Base-by-base conservation (phyloP, 371 early-diverging fungal genomes). In the Circinella umbellata region DNA sequence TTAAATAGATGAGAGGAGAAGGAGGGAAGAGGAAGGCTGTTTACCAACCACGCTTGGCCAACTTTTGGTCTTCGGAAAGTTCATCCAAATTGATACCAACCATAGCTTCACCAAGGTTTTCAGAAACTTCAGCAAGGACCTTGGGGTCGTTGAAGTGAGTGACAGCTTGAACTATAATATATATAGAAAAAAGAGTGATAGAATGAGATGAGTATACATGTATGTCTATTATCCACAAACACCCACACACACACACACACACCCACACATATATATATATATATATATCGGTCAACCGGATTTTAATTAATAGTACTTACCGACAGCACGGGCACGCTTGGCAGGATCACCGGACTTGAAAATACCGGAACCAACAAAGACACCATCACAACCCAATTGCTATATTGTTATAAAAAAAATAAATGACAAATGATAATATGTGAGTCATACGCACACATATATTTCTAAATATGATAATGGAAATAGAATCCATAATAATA, bases 381-480 rank as follows among this genome's bases (percentile, higher is more conserved):
- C 97, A 85, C 99, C 99, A 83, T 98, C 99, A 84, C 96, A 94
- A 71, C 99, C 99, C 70, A 97, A 88, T 84, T 95, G 95, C 84
- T 84, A 74, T 64, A 61, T 66, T 55, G 63, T 63, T 15, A 17
- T 13, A 15, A 15, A 51, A 9, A 42, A 51, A 5, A 14, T 13
- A 51, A 14, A 51, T 27, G 27, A 27, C 27, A 27, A 27, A 27
- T 27, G 27, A 27, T 27, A 14, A 51, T 51, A 17, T 51, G 51
- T 51, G 51, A 51, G 51, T 51, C 51, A 51, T 51, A 15, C 51
- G 15, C 51, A 51, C n/a, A 0, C 51, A 5, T 51, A 6, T 15
- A n/a, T 15, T 13, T 46, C 60, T 11, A n/a, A 4, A 14, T 7
- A n/a, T 17, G 5, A 51, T 51, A 51, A 51, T 51, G 8, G 27